Percentiles rank a stretch among this genome's conserved stretches.
These are phyloP conservation scores for Solanum appendiculatum DNA, from an alignment of 257 asterid species.

Conservation along the genomic window DNA sequence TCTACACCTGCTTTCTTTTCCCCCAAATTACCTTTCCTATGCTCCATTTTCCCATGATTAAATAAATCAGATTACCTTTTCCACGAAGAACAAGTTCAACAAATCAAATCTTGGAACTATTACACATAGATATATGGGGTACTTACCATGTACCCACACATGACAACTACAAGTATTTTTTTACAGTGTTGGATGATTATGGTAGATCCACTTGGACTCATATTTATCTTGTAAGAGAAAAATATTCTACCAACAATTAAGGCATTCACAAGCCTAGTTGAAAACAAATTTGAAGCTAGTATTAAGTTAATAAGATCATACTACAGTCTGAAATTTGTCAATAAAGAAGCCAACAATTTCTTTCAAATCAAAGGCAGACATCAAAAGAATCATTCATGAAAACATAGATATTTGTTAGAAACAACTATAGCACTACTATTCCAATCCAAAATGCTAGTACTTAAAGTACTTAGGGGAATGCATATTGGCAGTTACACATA, in stretches of 20 bases:
- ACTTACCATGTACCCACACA: too few relatives aligned
- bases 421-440: background rate
- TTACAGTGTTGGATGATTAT: too few relatives aligned
- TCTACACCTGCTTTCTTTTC: too few relatives aligned
- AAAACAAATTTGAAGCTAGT: background rate
- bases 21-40: too few relatives aligned
- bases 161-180: too few relatives aligned
- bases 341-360: background rate
- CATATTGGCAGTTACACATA: background rate
- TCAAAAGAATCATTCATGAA: background rate
- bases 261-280: background rate
- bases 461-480: background rate
- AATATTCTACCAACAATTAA: too few relatives aligned
- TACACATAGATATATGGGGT: too few relatives aligned
- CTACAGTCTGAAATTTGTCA: background rate
- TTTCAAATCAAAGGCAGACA: background rate
- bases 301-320: background rate
- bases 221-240: background rate
- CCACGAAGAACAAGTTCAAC: too few relatives aligned
- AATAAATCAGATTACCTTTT: too few relatives aligned
- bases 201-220: too few relatives aligned
- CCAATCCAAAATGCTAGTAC: background rate
- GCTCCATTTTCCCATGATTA: too few relatives aligned
- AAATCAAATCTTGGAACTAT: too few relatives aligned
- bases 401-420: background rate